Percentiles rank a stretch among this genome's conserved stretches.
Evolutionary conservation across 1,139 yeast genomes (phyloP).

Genomic region (Blastobotrys niveus): DNA sequence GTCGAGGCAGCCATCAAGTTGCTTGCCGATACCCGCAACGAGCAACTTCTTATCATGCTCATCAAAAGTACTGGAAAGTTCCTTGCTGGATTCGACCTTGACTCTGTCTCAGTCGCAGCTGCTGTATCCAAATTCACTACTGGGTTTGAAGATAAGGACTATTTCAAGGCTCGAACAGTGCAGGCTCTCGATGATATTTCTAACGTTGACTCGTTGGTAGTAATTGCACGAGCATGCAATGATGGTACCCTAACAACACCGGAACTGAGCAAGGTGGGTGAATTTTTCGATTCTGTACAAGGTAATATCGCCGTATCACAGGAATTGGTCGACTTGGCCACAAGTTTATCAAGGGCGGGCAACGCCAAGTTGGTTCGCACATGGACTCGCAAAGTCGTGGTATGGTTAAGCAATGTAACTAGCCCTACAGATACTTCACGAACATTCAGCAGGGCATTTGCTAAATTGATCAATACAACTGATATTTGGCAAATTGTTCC

Average conservation of each 20-base stretch:
- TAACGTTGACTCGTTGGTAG: constrained; percentile 4
- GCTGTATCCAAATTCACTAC: constrained; percentile 6
- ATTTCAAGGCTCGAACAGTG: not conserved
- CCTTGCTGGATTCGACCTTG: not conserved
- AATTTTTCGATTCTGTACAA: constrained; percentile 6
- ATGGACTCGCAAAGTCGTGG: constrained; percentile 19
- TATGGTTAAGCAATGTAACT: constrained; percentile 26
- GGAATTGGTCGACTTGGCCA: constrained; percentile 11
- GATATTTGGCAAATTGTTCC: constrained; percentile 3
- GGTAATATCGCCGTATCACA: constrained; percentile 6
- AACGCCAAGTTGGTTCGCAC: not conserved
- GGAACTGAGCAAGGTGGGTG: not conserved
- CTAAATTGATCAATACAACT: not conserved
- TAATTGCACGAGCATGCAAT: constrained; percentile 2
- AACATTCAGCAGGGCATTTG: not conserved
- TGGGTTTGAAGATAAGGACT: not conserved
- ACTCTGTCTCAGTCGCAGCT: constrained; percentile 3
- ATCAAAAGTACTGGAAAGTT: constrained; percentile 6
- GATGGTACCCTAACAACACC: not conserved
- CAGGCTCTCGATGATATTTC: not conserved
- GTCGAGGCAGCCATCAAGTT: not conserved
- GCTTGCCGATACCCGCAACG: not conserved
- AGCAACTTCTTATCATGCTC: constrained; percentile 2
- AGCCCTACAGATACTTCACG: not conserved
- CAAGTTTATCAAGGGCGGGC: constrained; percentile 1